Evolutionary conservation across 2,329 filamentous ascomycete genomes (phyloP).

Genomic region (Dactylellina cionopaga): DNA sequence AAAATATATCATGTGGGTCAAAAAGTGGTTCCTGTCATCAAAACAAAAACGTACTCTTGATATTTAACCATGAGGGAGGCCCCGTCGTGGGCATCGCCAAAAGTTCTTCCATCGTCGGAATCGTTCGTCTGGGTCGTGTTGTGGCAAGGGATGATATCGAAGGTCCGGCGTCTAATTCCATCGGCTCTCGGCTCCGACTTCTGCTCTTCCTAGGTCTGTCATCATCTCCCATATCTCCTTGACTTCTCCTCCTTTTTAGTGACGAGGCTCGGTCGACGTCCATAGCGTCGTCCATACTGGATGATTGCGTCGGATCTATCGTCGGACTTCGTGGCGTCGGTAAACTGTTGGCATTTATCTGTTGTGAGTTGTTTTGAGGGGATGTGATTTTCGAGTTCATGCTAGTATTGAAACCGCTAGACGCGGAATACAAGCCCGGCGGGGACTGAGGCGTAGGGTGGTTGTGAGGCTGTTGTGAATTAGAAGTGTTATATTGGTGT

Average conservation of each 20-base stretch:
- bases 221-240: constrained; percentile 45
- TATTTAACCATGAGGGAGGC: constrained; percentile 51
- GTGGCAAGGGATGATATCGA: constrained; percentile 32
- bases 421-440: constrained; percentile 51
- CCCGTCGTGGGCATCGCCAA: constrained; percentile 51
- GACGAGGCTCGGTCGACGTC: constrained; percentile 37
- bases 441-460: constrained; percentile 50
- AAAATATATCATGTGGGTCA: background rate
- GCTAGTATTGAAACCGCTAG: constrained; percentile 49
- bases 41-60: constrained; percentile 46
- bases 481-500: constrained; percentile 53
- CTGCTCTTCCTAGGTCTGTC: constrained; percentile 48
- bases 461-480: constrained; percentile 52
- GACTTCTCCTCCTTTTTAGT: constrained; percentile 49
- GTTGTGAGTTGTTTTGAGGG: constrained; percentile 29
- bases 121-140: constrained; percentile 32
- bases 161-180: constrained; percentile 42
- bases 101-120: constrained; percentile 51
- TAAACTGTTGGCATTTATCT: constrained; percentile 30
- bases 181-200: constrained; percentile 46
- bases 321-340: constrained; percentile 49
- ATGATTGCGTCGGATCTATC: constrained; percentile 27
- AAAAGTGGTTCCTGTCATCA: background rate
- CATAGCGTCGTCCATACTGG: constrained; percentile 41
- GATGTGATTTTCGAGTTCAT: constrained; percentile 51